Base-by-base conservation (phyloP, 768 basidiomycete genomes). In the Lactifluus piperatus region DNA sequence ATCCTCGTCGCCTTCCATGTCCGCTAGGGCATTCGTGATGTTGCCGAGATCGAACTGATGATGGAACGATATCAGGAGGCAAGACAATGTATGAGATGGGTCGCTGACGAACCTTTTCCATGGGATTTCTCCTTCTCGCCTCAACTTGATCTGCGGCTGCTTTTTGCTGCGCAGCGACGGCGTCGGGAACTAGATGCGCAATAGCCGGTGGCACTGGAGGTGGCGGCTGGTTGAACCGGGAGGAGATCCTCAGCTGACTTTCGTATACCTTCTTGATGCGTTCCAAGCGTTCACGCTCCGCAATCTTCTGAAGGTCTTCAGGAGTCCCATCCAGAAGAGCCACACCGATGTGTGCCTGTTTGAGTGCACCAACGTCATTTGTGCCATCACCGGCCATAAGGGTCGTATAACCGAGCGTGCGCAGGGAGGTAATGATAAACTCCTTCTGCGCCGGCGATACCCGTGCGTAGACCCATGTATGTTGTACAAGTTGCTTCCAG, bases 361-460 rank as follows among this genome's bases (percentile, higher is more conserved):
- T 99, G 53, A 99, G 81, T 3, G 97, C 97, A 24, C 97, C 97
- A 51, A 99, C 97, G 63, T 98, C 97, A 69, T 99, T 98, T 4
- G 97, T 99, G 30, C 97, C 97, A 69, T 99, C 97, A 52, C 97
- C 97, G 5, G 94, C 97, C 97, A 98, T 98, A 52, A 99, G 79
- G 0, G 97, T 99, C 16, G 79, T 80, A 69, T 92, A 99, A 24
- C 95, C 95, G 26, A 97, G 82, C 2, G 78, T 77, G 71, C 94
- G 94, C 54, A 98, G 77, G 7, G 88, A 88, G 0, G 93, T 91
- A 48, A 99, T 80, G 72, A 99, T 98, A 71, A 81, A 82, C 71
- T 99, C 97, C 74, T 99, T 99, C 71, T 98, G 97, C 0, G 81
- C 74, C 2, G 97, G 97, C 11, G 95, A 95, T 16, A 98, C 95